phyloP scores from a whole-genome alignment of 2,329 filamentous ascomycete species.

The Scedosporium minutisporum region DNA sequence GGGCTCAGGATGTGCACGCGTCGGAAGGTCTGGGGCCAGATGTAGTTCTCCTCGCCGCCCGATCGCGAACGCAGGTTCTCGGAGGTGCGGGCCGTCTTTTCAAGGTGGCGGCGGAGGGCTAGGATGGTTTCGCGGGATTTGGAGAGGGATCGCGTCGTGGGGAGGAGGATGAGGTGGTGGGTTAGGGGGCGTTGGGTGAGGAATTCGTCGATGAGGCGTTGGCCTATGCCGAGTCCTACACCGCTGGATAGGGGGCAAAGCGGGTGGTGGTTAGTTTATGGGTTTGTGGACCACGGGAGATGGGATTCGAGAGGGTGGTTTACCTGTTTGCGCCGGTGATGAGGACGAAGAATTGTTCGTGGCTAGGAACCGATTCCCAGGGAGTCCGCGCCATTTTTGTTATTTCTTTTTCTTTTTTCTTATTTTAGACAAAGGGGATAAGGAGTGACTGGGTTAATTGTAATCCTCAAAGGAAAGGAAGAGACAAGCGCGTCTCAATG shows the following conservation, averaged over 20 bases:
- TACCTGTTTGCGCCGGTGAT: constrained; percentile 86
- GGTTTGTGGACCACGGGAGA: not conserved
- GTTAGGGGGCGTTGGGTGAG: constrained; percentile 55
- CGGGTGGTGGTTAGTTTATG: not conserved
- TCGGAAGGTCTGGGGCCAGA: constrained; percentile 29
- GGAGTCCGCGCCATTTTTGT: constrained; percentile 16
- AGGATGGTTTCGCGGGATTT: constrained; percentile 68
- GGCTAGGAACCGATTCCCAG: constrained; percentile 24
- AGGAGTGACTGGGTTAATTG: no score
- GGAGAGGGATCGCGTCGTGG: constrained; percentile 65
- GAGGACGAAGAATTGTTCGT: constrained; percentile 52
- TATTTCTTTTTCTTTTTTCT: not conserved
- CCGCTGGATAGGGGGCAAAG: constrained; percentile 45
- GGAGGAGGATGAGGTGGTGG: constrained; percentile 67
- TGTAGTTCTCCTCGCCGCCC: constrained; percentile 17
- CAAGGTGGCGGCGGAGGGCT: constrained; percentile 54
- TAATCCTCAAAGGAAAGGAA: not conserved
- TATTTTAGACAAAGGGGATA: not conserved
- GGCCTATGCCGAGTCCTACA: constrained; percentile 73
- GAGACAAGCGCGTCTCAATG: not conserved
- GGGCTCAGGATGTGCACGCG: constrained; percentile 50
- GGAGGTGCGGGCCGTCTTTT: constrained; percentile 30
- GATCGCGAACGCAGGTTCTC: constrained; percentile 25
- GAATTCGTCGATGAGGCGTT: constrained; percentile 85
- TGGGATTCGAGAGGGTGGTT: constrained; percentile 6